Conservation (phyloP, 2,329 filamentous ascomycete genomes). For the Alternaria consortialis region DNA sequence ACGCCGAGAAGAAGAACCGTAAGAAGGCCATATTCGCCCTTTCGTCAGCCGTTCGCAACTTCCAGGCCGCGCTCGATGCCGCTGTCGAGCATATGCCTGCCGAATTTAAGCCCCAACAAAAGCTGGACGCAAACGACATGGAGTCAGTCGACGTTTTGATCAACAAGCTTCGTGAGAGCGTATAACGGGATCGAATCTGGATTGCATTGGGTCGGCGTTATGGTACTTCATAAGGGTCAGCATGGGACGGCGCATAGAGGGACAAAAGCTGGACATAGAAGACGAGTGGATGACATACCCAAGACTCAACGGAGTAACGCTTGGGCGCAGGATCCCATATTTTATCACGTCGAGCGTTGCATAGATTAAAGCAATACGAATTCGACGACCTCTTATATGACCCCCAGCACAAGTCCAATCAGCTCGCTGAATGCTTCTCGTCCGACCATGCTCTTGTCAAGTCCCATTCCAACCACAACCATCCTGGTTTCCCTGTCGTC, state of each 20-base stretch:
- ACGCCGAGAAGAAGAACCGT: slow-evolving; percentile 70
- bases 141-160: slow-evolving; percentile 81
- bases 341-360: slow-evolving; percentile 6
- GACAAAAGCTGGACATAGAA: not conserved
- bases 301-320: not conserved
- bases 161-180: slow-evolving; percentile 60
- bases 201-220: slow-evolving; percentile 38
- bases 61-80: slow-evolving; percentile 75
- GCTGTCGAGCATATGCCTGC: slow-evolving; percentile 73
- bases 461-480: slow-evolving; percentile 67
- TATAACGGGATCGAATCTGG: slow-evolving; percentile 17
- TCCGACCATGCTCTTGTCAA: slow-evolving; percentile 62
- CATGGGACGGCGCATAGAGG: slow-evolving; percentile 25
- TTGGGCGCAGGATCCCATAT: not conserved
- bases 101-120: slow-evolving; percentile 65
- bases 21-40: slow-evolving; percentile 91
- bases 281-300: slow-evolving; percentile 11
- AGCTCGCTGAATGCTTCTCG: slow-evolving; percentile 55
- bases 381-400: slow-evolving; percentile 35
- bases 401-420: slow-evolving; percentile 53
- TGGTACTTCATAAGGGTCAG: slow-evolving; percentile 29
- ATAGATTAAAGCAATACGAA: slow-evolving; percentile 1
- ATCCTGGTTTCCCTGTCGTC: slow-evolving; percentile 69
- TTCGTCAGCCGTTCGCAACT: slow-evolving; percentile 86
- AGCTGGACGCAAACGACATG: slow-evolving; percentile 87